Percentiles rank a stretch among this genome's conserved stretches.
Evolutionary conservation across 2,329 filamentous ascomycete genomes (phyloP).

Genomic region (Fusarium torulosum): DNA sequence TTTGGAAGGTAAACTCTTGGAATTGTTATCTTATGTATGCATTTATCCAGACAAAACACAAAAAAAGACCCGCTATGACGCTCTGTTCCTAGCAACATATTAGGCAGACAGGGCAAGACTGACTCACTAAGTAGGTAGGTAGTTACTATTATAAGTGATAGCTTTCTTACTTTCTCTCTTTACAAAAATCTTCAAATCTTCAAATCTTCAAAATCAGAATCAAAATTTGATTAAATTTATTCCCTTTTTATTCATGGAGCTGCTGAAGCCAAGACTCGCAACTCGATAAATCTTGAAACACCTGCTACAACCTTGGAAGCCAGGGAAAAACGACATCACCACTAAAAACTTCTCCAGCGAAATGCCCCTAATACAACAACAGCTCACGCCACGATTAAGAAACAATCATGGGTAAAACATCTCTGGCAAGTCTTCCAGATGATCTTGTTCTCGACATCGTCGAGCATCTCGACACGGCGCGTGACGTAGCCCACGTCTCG

Average conservation of each 20-base stretch:
- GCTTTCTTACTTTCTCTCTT: neutral
- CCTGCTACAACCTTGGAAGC: neutral
- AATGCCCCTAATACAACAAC: conserved; percentile 30
- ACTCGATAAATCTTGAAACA: neutral
- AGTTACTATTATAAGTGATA: neutral
- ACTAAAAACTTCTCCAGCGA: conserved; percentile 6
- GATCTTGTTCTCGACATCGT: conserved; percentile 65
- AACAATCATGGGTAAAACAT: conserved; percentile 46
- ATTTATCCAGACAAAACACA: conserved; percentile 14
- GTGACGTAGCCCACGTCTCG: conserved; percentile 60
- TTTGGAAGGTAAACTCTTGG: neutral
- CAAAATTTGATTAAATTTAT: too few relatives aligned
- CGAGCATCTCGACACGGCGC: conserved; percentile 61
- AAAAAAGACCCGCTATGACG: conserved; percentile 31
- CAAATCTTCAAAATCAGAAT: neutral
- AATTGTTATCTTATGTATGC: neutral
- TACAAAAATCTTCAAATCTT: neutral
- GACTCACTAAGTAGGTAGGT: neutral
- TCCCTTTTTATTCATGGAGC: neutral
- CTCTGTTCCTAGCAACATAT: neutral
- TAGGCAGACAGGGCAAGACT: conserved; percentile 9
- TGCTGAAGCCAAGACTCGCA: neutral
- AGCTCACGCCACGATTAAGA: conserved; percentile 11
- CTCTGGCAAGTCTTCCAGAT: conserved; percentile 60
- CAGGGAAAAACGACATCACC: conserved; percentile 13